Evolutionary conservation across 2,329 filamentous ascomycete genomes (phyloP).

Genomic region (Cordyceps pruinosa): DNA sequence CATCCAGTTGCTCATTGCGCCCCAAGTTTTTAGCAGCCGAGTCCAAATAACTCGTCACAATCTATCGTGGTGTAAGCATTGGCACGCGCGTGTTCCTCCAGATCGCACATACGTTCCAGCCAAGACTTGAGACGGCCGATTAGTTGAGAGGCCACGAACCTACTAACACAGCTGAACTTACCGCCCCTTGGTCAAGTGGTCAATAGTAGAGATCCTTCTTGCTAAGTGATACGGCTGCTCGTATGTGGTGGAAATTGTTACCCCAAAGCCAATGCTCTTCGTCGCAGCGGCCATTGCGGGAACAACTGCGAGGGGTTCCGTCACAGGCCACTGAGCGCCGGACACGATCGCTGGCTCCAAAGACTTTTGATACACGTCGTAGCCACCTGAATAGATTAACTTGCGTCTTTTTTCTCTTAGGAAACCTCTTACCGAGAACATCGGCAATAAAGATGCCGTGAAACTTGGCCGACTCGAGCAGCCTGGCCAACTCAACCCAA

Average conservation of each 20-base stretch:
- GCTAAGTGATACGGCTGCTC: slow-evolving; percentile 65
- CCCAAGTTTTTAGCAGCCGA: slow-evolving; percentile 59
- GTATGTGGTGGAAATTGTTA: slow-evolving; percentile 62
- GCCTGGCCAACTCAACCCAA: slow-evolving; percentile 50
- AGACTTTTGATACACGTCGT: slow-evolving; percentile 62
- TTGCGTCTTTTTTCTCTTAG: not conserved
- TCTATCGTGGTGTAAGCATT: slow-evolving; percentile 18
- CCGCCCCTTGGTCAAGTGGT: slow-evolving; percentile 55
- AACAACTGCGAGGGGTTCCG: slow-evolving; percentile 55
- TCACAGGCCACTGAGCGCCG: slow-evolving; percentile 63
- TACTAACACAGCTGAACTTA: not conserved
- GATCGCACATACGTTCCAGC: slow-evolving; percentile 24
- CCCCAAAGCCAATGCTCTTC: slow-evolving; percentile 59
- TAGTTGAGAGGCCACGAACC: not conserved
- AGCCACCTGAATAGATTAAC: slow-evolving; percentile 38
- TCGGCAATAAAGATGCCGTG: slow-evolving; percentile 63
- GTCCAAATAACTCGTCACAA: slow-evolving; percentile 63
- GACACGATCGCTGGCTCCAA: slow-evolving; percentile 49
- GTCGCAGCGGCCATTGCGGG: slow-evolving; percentile 63
- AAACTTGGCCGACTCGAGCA: slow-evolving; percentile 43
- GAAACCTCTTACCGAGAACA: slow-evolving; percentile 29
- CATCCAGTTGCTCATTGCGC: slow-evolving; percentile 42
- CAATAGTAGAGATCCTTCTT: slow-evolving; percentile 54
- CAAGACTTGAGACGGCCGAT: slow-evolving; percentile 28
- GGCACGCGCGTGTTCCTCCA: too few species aligned